Evolutionary conservation across 2,329 filamentous ascomycete species (phyloP), one percentile per base, ranked within the genome.

Genomic region (Ceratocystis harringtonii): DNA sequence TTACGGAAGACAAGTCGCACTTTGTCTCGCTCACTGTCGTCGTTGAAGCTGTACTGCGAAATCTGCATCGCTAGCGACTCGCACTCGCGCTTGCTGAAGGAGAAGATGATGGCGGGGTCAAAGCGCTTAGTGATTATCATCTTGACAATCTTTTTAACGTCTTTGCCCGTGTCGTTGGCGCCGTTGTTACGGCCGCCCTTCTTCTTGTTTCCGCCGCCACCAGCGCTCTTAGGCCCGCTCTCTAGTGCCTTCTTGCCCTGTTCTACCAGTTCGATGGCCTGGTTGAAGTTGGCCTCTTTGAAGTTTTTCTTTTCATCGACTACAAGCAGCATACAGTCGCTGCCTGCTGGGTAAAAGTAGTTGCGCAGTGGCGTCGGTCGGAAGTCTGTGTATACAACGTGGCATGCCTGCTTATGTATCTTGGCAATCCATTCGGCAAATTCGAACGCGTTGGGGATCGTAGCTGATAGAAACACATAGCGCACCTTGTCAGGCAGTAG

Each of bases 361-460:
- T 97, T 94, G 73, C 99, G 94, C 41, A 99, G 78, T 0, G 94
- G 94, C 0, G 94, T 99, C 22, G 94, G 94, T 73, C 94, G 85
- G 80, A 97, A 99, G 76, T 99, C 92, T 63, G 94, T 99, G 76
- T 99, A 99, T 2, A 99, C 94, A 69, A 99, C 95, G 80, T 99
- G 95, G 70, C 94, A 99, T 5, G 94, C 92, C 73, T 99, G 95
- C 69, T 89, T 88, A 75, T 99, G 95, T 66, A 92, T 97, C 78
- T 97, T 97, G 71, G 89, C 91, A 71, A 99, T 95, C 94, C 94
- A 99, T 75, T 99, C 92, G 70, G 94, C 94, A 72, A 99, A 99
- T 75, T 99, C 94, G 84, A 97, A 96, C 63, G 94, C 92, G 73
- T 99, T 99, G 65, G 94, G 94, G 69, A 99, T 99, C 1, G 95